These are phyloP conservation scores for Pseudogymnoascus sp. DNA, from an alignment of 2,329 filamentous ascomycete species.

Conservation along the genomic window DNA sequence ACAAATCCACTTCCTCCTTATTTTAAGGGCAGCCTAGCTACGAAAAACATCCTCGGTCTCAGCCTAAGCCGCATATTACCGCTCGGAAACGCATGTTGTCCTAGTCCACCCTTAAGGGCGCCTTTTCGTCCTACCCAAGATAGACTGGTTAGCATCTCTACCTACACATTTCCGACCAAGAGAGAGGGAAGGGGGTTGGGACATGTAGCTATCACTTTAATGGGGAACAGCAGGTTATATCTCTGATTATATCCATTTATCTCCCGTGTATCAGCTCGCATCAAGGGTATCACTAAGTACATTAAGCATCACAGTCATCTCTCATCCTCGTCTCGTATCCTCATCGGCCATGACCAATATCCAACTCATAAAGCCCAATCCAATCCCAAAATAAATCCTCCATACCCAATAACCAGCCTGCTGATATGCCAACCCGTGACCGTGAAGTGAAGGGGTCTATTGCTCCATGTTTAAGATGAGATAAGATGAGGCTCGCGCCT, in stretches of 20 bases:
- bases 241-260: slow-evolving; percentile 1
- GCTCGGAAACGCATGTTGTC: not conserved
- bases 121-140: not conserved
- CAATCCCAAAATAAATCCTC: not conserved
- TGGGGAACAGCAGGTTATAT: not conserved
- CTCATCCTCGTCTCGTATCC: not conserved
- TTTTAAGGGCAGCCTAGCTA: no score
- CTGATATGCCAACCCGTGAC: slow-evolving; percentile 6
- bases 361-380: not conserved
- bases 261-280: not conserved
- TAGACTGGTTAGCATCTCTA: not conserved
- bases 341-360: not conserved
- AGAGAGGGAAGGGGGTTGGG: not conserved
- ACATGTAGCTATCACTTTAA: not conserved
- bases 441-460: not conserved
- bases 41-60: no score
- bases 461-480: slow-evolving; percentile 1
- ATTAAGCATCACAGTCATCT: slow-evolving; percentile 2
- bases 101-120: not conserved
- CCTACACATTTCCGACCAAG: not conserved
- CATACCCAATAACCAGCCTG: not conserved
- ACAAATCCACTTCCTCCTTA: no score
- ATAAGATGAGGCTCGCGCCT: slow-evolving; percentile 9
- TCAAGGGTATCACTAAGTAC: slow-evolving; percentile 5
- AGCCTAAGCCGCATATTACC: not conserved